Base-by-base conservation (phyloP, 129 eudicot genomes). In the Flaveria ramosissima region DNA sequence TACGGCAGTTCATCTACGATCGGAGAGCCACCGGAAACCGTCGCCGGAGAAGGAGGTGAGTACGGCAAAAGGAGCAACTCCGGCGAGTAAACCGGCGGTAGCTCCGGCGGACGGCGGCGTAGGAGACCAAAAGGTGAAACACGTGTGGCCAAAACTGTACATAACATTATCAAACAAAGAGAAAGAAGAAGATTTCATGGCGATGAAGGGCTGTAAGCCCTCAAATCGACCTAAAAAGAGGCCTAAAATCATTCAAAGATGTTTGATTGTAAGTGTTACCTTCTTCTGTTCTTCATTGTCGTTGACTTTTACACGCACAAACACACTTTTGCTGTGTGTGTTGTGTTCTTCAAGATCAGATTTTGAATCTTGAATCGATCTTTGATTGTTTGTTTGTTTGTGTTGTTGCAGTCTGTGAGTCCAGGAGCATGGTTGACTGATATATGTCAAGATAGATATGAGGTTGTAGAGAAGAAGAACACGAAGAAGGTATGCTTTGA, bases 111-210 rank as follows among this genome's bases (percentile, higher is more conserved):
- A 47, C 30, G 70, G 78, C 55, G 78, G 86, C 0, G 57, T 30
- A 69, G 79, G 73, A 26, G 82, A 78, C 57, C 55, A 65, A 32
- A 73, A 86, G 52, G 68, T 20, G 0, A 82, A 74, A 71, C 74
- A 75, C 36, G 85, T 79, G 19, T 85, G 89, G 87, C 92, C 92
- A 15, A 88, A 85, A 75, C 72, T 88, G 71, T 85, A 53, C 53
- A 75, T 83, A 46, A 63, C 82, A 64, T 78, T 88, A 68, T 77
- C 89, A 36, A 88, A 79, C 74, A 88, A 85, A 74, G 92, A 88
- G 78, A 88, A 88, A 78, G 92, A 88, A 57, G 92, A 88, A 59
- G 92, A 88, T 68, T 88, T 85, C 79, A 74, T 88, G 92, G 89
- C 89, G 59, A 88, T 88, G 92, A 88, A 88, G 75, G 92, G 92